Conservation (phyloP, 192 early-diverging fungal species). For the Gonapodya prolifera region DNA sequence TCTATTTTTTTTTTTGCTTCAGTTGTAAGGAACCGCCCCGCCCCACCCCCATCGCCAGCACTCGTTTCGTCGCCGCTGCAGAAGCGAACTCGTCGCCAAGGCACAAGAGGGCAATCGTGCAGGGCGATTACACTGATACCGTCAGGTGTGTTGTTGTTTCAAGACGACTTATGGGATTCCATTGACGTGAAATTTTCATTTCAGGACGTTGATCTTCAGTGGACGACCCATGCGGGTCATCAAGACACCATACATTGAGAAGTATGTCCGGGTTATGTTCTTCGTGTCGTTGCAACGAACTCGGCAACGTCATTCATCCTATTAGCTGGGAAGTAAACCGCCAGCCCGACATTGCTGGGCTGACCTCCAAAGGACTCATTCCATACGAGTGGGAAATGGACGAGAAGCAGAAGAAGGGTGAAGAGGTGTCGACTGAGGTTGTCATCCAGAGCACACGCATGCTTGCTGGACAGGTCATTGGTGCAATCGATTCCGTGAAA, state of each 20-base stretch:
- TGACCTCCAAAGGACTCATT: neutral
- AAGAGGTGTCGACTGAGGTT: conserved; percentile 1
- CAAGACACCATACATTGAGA: conserved; percentile 12
- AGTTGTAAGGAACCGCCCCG: too few species aligned
- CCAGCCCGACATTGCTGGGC: neutral
- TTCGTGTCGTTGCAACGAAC: neutral
- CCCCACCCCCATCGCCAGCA: too few species aligned
- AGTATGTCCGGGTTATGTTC: neutral
- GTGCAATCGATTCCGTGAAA: conserved; percentile 18
- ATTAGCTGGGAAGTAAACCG: neutral
- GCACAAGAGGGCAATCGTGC: conserved; percentile 25
- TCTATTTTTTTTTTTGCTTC: too few species aligned
- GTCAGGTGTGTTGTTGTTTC: neutral
- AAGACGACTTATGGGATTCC: neutral
- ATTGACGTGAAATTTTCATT: neutral
- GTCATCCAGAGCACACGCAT: conserved; percentile 9
- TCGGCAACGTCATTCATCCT: neutral
- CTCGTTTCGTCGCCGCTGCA: conserved; percentile 24
- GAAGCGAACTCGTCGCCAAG: conserved; percentile 24
- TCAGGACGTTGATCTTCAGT: conserved; percentile 26
- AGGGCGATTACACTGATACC: conserved; percentile 11
- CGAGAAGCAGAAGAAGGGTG: conserved; percentile 4
- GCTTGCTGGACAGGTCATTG: neutral
- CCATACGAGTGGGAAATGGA: neutral
- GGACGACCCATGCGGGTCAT: conserved; percentile 26